Evolutionary conservation across 2,329 filamentous ascomycete species (phyloP), one percentile per base, ranked within the genome.

Genomic region (Orbilia javanica): DNA sequence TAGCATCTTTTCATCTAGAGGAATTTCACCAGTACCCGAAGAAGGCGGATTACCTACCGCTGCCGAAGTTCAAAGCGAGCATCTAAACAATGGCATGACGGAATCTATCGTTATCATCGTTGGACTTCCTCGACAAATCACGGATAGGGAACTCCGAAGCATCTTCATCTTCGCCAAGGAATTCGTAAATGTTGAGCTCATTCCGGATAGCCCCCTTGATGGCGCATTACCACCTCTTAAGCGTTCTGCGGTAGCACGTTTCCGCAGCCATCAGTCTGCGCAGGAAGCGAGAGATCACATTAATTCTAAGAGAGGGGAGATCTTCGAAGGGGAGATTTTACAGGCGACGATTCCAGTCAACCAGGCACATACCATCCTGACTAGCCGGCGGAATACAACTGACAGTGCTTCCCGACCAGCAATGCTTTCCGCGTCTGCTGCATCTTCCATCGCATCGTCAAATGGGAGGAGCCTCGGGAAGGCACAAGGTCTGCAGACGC

Each of bases 91-190:
- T 50, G 62, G 65, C 29, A 60, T 60, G 55, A 18, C 62, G 13
- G 80, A 81, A 50, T 53, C 73, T 11, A 78, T 73, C 10, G 79
- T 81, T 60, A 79, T 79, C 29, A 81, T 81, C 53, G 75, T 79
- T 60, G 79, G 80, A 39, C 70, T 81, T 27, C 80, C 80, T 20
- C 72, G 80, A 31, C 77, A 79, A 36, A 78, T 80, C 20, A 80
- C 80, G 7, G 79, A 80, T 34, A 75, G 80, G 25, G 80, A 81
- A 44, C 72, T 81, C 42, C 79, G 79, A 18, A 80, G 79, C 34
- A 80, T 81, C 52, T 79, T 81, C 20, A 78, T 81, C 15, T 81
- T 81, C 46, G 80, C 80, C 11, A 79, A 80, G 39, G 81, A 81
- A 39, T 79, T 81, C 55, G 57, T 74, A 34, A 75, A 71, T 27